phyloP scores from a whole-genome alignment of 163 green algal species.

The Chlorella variabilis region DNA sequence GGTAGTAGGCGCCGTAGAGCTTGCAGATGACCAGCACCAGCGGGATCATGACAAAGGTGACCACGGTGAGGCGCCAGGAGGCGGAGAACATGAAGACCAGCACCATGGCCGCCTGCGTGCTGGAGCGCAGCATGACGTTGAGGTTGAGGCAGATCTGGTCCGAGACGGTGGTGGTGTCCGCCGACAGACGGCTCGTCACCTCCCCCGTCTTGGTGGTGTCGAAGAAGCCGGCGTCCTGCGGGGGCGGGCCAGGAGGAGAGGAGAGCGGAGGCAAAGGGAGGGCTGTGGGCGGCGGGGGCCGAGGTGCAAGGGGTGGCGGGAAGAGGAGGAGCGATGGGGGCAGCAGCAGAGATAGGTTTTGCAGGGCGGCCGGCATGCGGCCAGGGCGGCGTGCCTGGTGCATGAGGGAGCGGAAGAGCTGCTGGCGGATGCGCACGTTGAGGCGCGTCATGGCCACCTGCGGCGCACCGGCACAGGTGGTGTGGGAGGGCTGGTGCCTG shows the following conservation, averaged over 20 bases:
- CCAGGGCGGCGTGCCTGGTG: too few relatives aligned
- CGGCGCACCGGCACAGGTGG: too few relatives aligned
- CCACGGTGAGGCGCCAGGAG: slow-evolving; percentile 83
- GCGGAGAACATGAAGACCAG: slow-evolving; percentile 87
- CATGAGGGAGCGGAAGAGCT: slow-evolving; percentile 77
- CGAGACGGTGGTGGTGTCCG: slow-evolving; percentile 83
- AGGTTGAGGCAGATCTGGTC: slow-evolving; percentile 85
- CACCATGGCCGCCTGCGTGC: slow-evolving; percentile 69
- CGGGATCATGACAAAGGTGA: slow-evolving; percentile 89
- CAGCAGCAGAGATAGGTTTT: not conserved
- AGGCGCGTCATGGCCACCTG: slow-evolving; percentile 71
- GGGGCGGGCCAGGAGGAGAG: slow-evolving; percentile 43
- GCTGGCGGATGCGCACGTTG: slow-evolving; percentile 81
- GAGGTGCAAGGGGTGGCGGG: too few relatives aligned
- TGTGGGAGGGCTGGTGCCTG: too few relatives aligned
- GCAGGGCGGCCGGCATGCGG: too few relatives aligned
- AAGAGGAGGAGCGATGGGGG: not conserved
- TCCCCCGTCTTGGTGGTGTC: slow-evolving; percentile 82
- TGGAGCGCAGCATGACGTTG: slow-evolving; percentile 79
- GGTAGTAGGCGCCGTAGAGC: slow-evolving; percentile 83
- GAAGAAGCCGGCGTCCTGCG: slow-evolving; percentile 91
- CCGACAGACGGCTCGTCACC: slow-evolving; percentile 74
- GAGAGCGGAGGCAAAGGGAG: not conserved
- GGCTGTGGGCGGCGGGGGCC: too few relatives aligned
- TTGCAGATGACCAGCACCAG: slow-evolving; percentile 72